These are phyloP conservation scores for Tolypocladium tropicale DNA, from an alignment of 2,329 filamentous ascomycete species.

Conservation along the genomic window DNA sequence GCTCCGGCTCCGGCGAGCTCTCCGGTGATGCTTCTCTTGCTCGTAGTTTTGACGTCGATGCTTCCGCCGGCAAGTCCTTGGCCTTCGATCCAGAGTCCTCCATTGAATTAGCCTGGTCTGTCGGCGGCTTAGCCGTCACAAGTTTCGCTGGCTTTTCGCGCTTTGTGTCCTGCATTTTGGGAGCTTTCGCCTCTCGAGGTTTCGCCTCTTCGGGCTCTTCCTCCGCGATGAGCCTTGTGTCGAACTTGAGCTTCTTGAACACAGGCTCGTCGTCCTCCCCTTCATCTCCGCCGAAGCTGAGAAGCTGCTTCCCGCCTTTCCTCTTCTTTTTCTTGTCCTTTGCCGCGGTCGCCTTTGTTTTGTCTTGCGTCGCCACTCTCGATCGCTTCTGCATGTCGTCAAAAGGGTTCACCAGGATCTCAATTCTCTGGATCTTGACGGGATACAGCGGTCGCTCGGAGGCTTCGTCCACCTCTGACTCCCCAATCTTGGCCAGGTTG, in stretches of 20 bases:
- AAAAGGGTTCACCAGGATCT: conserved; percentile 75
- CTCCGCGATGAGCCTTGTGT: conserved; percentile 60
- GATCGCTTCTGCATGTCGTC: conserved; percentile 67
- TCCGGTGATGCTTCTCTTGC: conserved; percentile 9
- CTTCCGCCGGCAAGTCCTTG: not conserved
- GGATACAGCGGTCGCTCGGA: conserved; percentile 81
- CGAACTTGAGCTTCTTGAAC: conserved; percentile 68
- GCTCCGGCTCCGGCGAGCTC: conserved; percentile 15
- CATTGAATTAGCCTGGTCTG: conserved; percentile 7
- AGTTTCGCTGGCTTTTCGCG: conserved; percentile 17
- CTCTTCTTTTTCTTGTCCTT: conserved; percentile 59
- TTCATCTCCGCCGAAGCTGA: conserved; percentile 70
- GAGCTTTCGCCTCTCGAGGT: conserved; percentile 13
- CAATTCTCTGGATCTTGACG: conserved; percentile 62
- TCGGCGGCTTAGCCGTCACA: conserved; percentile 5
- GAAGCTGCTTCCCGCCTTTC: conserved; percentile 63
- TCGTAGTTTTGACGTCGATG: not conserved
- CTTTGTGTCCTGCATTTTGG: conserved; percentile 19
- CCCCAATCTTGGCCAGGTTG: conserved; percentile 88
- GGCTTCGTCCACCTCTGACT: conserved; percentile 69
- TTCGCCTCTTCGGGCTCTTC: conserved; percentile 24
- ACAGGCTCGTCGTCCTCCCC: conserved; percentile 43
- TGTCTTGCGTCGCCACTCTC: conserved; percentile 40
- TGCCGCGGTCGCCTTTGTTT: conserved; percentile 24
- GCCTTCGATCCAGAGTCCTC: not conserved